These are phyloP conservation scores for Solanum lycopersicoides DNA, from an alignment of 257 asterid species.

Conservation along the genomic window DNA sequence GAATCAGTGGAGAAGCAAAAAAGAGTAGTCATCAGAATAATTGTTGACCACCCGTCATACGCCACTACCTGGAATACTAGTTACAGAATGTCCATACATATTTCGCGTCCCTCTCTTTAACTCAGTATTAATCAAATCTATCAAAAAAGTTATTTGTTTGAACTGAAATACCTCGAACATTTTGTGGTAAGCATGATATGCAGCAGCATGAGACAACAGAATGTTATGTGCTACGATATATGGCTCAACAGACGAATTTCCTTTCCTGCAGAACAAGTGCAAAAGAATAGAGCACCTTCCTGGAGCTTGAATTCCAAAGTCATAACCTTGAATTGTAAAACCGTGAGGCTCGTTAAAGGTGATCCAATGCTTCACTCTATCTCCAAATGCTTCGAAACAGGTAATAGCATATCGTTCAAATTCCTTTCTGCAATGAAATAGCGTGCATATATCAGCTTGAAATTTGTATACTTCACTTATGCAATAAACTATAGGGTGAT, in stretches of 20 bases:
- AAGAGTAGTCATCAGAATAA: too few relatives aligned
- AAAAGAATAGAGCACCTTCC: constrained; percentile 81
- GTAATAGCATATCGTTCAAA: constrained; percentile 56
- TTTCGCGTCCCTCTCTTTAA: neutral
- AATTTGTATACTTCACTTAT: neutral
- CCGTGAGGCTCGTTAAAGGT: constrained; percentile 94
- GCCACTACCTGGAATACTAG: neutral
- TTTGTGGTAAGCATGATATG: constrained; percentile 41
- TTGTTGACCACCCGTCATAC: neutral
- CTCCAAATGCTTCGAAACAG: constrained; percentile 72
- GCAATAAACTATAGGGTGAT: neutral
- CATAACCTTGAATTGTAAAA: constrained; percentile 67
- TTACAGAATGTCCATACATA: neutral
- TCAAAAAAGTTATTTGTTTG: neutral
- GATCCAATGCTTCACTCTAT: constrained; percentile 76
- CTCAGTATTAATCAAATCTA: neutral
- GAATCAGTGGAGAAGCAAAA: neutral
- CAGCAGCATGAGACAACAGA: constrained; percentile 71
- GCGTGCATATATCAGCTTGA: neutral
- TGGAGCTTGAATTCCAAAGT: constrained; percentile 76
- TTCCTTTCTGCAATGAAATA: constrained; percentile 40
- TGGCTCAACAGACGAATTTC: constrained; percentile 69
- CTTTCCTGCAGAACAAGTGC: constrained; percentile 52
- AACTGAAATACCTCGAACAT: constrained; percentile 51
- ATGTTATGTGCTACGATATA: constrained; percentile 66